These are phyloP conservation scores for Suillus bovinus DNA, from an alignment of 768 basidiomycete genomes.

Conservation along the genomic window DNA sequence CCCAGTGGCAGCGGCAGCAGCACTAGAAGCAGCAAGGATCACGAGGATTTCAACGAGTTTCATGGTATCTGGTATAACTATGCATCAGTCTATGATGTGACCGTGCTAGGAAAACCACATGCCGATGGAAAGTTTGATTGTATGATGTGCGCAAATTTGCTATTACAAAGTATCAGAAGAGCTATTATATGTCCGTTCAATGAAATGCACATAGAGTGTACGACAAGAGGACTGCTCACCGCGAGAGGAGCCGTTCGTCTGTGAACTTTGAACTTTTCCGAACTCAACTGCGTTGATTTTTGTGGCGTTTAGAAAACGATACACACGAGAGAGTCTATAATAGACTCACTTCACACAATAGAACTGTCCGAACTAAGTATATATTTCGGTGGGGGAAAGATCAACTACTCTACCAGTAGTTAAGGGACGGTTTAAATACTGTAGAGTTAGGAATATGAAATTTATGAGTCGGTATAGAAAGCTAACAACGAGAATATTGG, in stretches of 20 bases:
- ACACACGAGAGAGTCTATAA: no score
- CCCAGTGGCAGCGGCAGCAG: no score
- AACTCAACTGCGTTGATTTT: not conserved
- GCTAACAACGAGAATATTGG: no score
- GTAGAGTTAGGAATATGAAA: no score
- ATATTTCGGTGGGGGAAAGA: no score
- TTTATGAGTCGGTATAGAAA: no score
- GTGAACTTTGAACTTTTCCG: not conserved
- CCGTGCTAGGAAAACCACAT: not conserved
- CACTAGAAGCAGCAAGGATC: constrained; percentile 30
- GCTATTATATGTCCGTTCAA: not conserved
- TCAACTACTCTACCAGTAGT: no score
- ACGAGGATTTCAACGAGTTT: not conserved
- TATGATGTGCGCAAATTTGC: not conserved
- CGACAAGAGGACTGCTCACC: not conserved
- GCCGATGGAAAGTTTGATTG: not conserved
- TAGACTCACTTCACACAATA: no score
- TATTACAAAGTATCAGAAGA: not conserved
- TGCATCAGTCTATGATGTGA: not conserved
- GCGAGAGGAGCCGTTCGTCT: not conserved
- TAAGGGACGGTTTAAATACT: no score
- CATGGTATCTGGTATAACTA: not conserved
- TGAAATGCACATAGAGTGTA: not conserved
- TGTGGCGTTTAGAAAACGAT: no score
- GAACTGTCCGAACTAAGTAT: no score